Percentiles rank a stretch among this genome's conserved stretches.
Conservation (phyloP, 2,329 filamentous ascomycete genomes). For the Epichloe bromicola region DNA sequence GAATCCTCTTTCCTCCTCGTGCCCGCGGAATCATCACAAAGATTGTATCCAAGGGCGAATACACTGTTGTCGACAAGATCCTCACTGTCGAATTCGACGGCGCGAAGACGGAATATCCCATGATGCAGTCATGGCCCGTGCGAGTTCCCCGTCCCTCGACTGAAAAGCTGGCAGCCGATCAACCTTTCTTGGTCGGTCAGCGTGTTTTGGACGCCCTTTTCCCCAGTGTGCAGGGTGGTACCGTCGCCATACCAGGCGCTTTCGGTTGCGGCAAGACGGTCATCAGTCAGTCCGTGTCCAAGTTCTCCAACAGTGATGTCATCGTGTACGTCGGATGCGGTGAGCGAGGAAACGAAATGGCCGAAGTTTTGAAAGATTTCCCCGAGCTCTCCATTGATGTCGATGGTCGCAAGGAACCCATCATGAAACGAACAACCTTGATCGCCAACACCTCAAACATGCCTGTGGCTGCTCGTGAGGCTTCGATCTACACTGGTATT, state of each 20-base stretch:
- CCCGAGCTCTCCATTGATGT: slow-evolving; percentile 93
- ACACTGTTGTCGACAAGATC: slow-evolving; percentile 88
- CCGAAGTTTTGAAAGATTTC: slow-evolving; percentile 99
- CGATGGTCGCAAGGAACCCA: slow-evolving; percentile 88
- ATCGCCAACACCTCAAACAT: slow-evolving; percentile 99
- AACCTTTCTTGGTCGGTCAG: slow-evolving; percentile 92
- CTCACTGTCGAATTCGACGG: slow-evolving; percentile 96
- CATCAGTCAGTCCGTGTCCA: slow-evolving; percentile 95
- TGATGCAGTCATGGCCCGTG: slow-evolving; percentile 99
- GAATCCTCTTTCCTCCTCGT: slow-evolving; percentile 80
- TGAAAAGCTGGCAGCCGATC: slow-evolving; percentile 80
- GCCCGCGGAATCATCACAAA: slow-evolving; percentile 85
- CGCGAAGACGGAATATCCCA: slow-evolving; percentile 83
- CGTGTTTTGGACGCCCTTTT: slow-evolving; percentile 93
- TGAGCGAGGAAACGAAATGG: slow-evolving; percentile 98
- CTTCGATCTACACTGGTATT: slow-evolving; percentile 95
- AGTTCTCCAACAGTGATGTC: slow-evolving; percentile 98
- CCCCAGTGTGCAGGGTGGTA: slow-evolving; percentile 92
- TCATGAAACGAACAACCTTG: slow-evolving; percentile 98
- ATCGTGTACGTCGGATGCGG: slow-evolving; percentile 92
- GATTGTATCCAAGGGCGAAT: slow-evolving; percentile 79
- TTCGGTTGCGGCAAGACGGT: slow-evolving; percentile 99
- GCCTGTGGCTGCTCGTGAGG: slow-evolving; percentile 95
- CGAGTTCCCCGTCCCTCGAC: slow-evolving; percentile 85
- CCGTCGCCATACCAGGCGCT: slow-evolving; percentile 93